Evolutionary conservation across 2,329 filamentous ascomycete genomes (phyloP).

Genomic region (Pleurostoma richardsiae): DNA sequence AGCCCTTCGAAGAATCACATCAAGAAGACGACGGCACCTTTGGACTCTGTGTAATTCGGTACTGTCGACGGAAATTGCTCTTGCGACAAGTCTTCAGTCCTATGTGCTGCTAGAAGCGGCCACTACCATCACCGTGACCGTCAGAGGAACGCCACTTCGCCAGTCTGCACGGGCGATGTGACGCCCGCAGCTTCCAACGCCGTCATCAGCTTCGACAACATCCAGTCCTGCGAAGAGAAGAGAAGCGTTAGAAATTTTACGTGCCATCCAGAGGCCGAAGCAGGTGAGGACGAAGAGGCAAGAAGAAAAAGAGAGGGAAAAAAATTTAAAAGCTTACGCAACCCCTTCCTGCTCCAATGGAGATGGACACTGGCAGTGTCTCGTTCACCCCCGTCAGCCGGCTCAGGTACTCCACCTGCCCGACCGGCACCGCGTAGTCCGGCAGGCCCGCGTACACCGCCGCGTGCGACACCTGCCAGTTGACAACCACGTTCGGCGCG

Average conservation of each 20-base stretch:
- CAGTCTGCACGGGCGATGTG: background rate
- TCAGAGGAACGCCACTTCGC: background rate
- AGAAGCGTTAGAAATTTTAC: too few species aligned
- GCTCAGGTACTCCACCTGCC: background rate
- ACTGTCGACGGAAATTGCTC: too few species aligned
- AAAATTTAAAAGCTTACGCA: background rate
- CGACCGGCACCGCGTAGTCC: background rate
- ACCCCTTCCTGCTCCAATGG: background rate
- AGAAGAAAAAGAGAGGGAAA: too few species aligned
- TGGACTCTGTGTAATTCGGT: too few species aligned
- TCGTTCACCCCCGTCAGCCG: background rate
- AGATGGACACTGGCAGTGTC: background rate
- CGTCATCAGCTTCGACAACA: background rate
- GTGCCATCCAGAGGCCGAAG: too few species aligned
- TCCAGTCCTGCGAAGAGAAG: background rate
- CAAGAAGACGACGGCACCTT: too few species aligned
- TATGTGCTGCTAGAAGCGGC: too few species aligned
- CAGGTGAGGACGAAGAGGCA: too few species aligned
- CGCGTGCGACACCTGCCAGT: background rate
- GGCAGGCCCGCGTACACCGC: constrained; percentile 1
- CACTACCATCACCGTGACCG: too few species aligned
- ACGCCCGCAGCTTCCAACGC: background rate
- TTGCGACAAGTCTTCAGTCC: too few species aligned
- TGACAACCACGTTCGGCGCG: background rate
- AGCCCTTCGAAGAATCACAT: too few species aligned